These are phyloP conservation scores for Trichophaea hybrida DNA, from an alignment of 2,329 filamentous ascomycete species.

Conservation along the genomic window DNA sequence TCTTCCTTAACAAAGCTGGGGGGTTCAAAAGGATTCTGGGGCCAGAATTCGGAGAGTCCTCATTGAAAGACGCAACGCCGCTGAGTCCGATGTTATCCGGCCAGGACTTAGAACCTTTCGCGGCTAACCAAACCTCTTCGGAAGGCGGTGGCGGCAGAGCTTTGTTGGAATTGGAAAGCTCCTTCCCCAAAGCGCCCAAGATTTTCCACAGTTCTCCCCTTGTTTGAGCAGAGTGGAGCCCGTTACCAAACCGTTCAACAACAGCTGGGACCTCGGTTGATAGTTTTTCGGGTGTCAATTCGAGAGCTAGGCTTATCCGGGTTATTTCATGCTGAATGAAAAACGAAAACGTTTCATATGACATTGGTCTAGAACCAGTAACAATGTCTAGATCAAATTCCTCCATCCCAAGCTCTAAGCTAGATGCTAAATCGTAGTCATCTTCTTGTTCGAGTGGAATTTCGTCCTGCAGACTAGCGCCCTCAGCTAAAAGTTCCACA, in stretches of 20 bases:
- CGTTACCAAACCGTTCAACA: not conserved
- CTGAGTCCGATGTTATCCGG: not conserved
- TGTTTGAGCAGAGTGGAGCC: slow-evolving; percentile 8
- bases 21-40: slow-evolving; percentile 15
- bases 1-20: not conserved
- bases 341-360: slow-evolving; percentile 9
- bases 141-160: not conserved
- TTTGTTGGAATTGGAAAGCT: not conserved
- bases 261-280: not conserved
- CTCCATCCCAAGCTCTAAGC: too few relatives aligned
- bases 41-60: not conserved
- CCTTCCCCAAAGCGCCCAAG: slow-evolving; percentile 4
- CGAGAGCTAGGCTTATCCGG: slow-evolving; percentile 11
- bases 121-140: not conserved
- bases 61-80: not conserved
- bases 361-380: too few relatives aligned
- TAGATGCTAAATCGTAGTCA: too few relatives aligned
- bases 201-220: slow-evolving; percentile 10
- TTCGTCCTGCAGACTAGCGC: too few relatives aligned
- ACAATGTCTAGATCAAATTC: too few relatives aligned
- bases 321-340: slow-evolving; percentile 20
- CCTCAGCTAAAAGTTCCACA: too few relatives aligned
- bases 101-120: not conserved
- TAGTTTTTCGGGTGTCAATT: not conserved
- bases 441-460: too few relatives aligned